A percentile compares a stretch with the other conserved stretches of the same genome.
Conservation (phyloP, 73 alveolate species). For the Paramecium bursaria region DNA sequence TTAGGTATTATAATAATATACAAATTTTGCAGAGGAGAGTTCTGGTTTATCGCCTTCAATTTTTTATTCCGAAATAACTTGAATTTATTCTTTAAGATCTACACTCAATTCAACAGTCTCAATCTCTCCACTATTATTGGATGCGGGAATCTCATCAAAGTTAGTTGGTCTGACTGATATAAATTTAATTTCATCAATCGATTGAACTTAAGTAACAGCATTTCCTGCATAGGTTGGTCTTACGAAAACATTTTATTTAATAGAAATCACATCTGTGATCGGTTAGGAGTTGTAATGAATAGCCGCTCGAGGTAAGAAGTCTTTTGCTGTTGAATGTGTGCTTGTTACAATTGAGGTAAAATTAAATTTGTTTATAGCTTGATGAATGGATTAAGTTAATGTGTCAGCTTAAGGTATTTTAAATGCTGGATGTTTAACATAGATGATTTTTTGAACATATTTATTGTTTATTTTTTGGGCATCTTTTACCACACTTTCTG, state of each 20-base stretch:
- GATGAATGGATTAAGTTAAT: conserved; percentile 61
- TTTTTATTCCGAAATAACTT: conserved; percentile 72
- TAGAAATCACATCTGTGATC: conserved; percentile 84
- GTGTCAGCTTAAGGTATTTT: conserved; percentile 75
- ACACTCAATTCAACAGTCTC: conserved; percentile 55
- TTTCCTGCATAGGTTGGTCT: conserved; percentile 97
- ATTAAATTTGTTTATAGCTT: conserved; percentile 62
- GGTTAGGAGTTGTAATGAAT: conserved; percentile 86
- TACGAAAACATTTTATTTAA: conserved; percentile 76
- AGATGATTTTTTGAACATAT: conserved; percentile 67
- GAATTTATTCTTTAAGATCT: conserved; percentile 1
- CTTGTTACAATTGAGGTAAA: conserved; percentile 73
- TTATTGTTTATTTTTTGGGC: conserved; percentile 30
- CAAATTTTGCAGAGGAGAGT: conserved; percentile 82
- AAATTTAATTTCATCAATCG: conserved; percentile 71
- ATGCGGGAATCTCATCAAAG: conserved; percentile 74
- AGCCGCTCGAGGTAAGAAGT: conserved; percentile 89
- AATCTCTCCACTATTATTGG: conserved; percentile 54
- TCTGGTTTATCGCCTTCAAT: conserved; percentile 81
- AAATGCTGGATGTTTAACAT: conserved; percentile 68
- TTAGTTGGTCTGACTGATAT: conserved; percentile 83
- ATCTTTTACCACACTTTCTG: conserved; percentile 19
- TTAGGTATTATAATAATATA: not conserved
- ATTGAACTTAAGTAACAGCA: conserved; percentile 81
- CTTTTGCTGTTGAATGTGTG: conserved; percentile 81